phyloP scores from a whole-genome alignment of 805 yeast genomes.

The Suhomyces tanzawaensis region DNA sequence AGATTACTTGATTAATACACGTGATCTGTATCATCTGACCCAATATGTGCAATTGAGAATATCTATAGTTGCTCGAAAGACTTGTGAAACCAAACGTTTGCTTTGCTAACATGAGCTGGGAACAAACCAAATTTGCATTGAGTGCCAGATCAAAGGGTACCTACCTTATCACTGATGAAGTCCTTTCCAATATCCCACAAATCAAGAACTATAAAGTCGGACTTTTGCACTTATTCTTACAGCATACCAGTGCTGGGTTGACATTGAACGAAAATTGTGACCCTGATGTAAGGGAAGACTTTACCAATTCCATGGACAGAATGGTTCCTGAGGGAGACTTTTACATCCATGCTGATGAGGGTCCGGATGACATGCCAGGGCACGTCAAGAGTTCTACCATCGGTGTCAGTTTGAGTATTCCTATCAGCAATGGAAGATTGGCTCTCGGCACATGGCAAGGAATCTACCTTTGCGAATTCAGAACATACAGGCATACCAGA shows the following conservation, averaged over 20 bases:
- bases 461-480: constrained; percentile 70
- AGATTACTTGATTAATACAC: no score
- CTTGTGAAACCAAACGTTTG: no score
- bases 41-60: no score
- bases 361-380: constrained; percentile 83
- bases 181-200: constrained; percentile 55
- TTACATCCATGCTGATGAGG: constrained; percentile 71
- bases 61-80: no score
- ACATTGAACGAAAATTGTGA: constrained; percentile 80
- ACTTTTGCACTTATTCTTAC: constrained; percentile 60
- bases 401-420: constrained; percentile 66
- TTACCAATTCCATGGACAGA: constrained; percentile 60
- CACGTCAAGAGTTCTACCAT: constrained; percentile 55
- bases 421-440: constrained; percentile 64
- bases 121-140: constrained; percentile 54
- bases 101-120: constrained; percentile 49
- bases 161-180: constrained; percentile 70
- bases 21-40: no score
- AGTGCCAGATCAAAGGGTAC: constrained; percentile 62
- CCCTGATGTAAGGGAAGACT: constrained; percentile 69
- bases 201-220: constrained; percentile 61
- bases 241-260: constrained; percentile 78
- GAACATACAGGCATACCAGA: constrained; percentile 61
- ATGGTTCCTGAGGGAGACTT: constrained; percentile 64
- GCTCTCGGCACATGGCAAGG: constrained; percentile 88